Conservation (phyloP, 192 early-diverging fungal genomes). For the Coemansia sp. region DNA sequence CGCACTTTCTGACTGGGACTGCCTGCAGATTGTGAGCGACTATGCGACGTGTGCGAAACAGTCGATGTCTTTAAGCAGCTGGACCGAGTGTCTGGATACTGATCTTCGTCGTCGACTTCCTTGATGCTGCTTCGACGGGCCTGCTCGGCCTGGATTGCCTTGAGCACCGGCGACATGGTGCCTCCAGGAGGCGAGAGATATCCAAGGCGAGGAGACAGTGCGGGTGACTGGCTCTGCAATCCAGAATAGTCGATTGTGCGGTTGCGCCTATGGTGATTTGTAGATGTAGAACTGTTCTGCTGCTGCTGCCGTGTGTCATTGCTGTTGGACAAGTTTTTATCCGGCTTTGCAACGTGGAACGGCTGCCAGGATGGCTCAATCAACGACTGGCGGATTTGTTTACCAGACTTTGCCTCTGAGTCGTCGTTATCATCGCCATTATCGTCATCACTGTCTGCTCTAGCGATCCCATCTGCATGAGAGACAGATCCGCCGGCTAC, state of each 20-base stretch:
- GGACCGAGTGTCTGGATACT: no score
- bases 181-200: no score
- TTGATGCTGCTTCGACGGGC: slow-evolving; percentile 15
- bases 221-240: not conserved
- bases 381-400: no score
- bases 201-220: not conserved
- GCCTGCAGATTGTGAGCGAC: slow-evolving; percentile 11
- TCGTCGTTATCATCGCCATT: not conserved
- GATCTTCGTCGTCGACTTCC: slow-evolving; percentile 17
- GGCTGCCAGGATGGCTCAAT: slow-evolving; percentile 12
- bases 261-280: slow-evolving; percentile 37
- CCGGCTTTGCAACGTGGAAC: not conserved
- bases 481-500: not conserved
- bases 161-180: slow-evolving; percentile 24
- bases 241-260: slow-evolving; percentile 9
- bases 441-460: no score
- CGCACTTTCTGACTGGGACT: not conserved
- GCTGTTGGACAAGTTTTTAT: no score
- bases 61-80: no score
- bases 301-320: no score
- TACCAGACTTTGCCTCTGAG: not conserved
- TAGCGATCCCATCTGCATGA: no score
- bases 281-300: no score
- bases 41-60: not conserved
- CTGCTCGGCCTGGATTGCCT: slow-evolving; percentile 40